Base-by-base conservation (phyloP, 371 early-diverging fungal species). In the Coemansia sp. region DNA sequence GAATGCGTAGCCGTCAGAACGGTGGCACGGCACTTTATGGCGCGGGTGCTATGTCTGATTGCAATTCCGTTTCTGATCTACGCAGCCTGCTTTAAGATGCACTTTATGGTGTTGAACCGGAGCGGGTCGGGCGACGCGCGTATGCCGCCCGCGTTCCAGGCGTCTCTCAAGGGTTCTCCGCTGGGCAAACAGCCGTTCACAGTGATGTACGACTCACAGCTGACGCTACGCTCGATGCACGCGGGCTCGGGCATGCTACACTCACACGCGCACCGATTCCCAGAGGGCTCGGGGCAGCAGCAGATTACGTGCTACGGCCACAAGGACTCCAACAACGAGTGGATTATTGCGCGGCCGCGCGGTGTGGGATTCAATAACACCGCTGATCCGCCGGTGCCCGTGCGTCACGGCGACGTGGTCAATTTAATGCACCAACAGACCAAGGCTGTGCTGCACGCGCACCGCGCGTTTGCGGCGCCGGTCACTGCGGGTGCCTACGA, bases 111-210 rank as follows among this genome's bases (percentile, higher is more conserved):
- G 49, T 85, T 99, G 13, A 88, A 84, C 61, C 84, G 82, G 50
- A 87, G 88, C 72, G 96, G 99, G 0, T 80, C 90, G 10, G 99
- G 99, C 36, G 99, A 99, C 79, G 93, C 93, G 4, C 93, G 94
- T 59, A 99, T 99, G 99, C 92, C 94, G 74, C 95, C 95, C 0
- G 75, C 95, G 9, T 99, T 99, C 83, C 99, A 99, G 71, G 92
- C 95, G 6, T 84, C 88, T 4, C 83, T 99, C 20, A 65, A 79
- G 30, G 96, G 96, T 8, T 98, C 86, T 76, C 80, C 83, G 16
- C 86, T 97, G 58, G 67, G 79, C 39, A 63, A 82, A 40, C 92
- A 91, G 70, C 97, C 97, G n/a, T 82, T 95, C n/a, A 92, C 95
- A 65, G 76, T 99, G 13, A 90, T 88, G 2, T 99, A 86, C 80